Evolutionary conservation across 2,329 filamentous ascomycete genomes (phyloP).

Genomic region (Bimuria novae-zelandiae): DNA sequence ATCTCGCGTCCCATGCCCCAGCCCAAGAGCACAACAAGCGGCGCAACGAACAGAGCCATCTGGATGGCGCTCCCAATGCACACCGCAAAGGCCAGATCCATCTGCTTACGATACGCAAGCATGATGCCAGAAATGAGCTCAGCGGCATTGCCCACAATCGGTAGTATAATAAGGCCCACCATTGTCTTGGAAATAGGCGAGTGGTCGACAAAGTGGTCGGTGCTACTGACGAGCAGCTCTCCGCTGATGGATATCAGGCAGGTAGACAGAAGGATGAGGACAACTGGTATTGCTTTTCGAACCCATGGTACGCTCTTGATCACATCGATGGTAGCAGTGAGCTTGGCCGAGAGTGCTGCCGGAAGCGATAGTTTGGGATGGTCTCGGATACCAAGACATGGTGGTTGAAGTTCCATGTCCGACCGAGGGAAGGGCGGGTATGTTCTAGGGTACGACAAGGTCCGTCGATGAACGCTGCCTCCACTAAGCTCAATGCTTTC

Average conservation of each 20-base stretch:
- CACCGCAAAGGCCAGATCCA: conserved; percentile 65
- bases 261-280: conserved; percentile 64
- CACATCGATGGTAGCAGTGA: not conserved
- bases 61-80: conserved; percentile 64
- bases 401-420: not conserved
- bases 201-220: conserved; percentile 54
- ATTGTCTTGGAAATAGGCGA: conserved; percentile 59
- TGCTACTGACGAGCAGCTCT: conserved; percentile 62
- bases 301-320: conserved; percentile 3
- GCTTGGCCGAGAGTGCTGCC: not conserved
- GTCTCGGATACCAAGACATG: not conserved
- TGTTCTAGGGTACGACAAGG: conserved; percentile 10
- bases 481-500: conserved; percentile 12
- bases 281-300: conserved; percentile 4
- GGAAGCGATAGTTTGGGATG: not conserved
- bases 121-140: conserved; percentile 64
- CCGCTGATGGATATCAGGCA: conserved; percentile 75
- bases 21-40: conserved; percentile 61
- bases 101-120: conserved; percentile 63
- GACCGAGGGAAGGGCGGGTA: not conserved
- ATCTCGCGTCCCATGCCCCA: conserved; percentile 62
- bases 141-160: conserved; percentile 65
- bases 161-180: conserved; percentile 63
- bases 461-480: not conserved
- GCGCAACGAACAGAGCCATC: conserved; percentile 62